Evolutionary conservation across 2,329 filamentous ascomycete genomes (phyloP).

Genomic region (Aspergillus ruber): DNA sequence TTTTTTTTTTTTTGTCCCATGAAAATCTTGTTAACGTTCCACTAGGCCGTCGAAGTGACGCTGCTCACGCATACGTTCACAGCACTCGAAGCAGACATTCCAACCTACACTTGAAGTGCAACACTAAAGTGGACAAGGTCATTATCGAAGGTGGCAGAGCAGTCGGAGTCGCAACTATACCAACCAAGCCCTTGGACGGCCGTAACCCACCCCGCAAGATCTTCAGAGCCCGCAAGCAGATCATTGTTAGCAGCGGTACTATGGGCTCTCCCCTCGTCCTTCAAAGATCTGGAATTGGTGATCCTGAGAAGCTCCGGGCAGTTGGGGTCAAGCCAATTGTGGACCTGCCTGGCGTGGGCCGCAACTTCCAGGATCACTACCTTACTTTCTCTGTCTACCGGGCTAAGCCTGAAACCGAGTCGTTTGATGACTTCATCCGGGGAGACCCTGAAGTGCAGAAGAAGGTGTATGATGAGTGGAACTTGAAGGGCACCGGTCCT

Average conservation of each 20-base stretch:
- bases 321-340: constrained; percentile 64
- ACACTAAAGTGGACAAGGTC: constrained; percentile 72
- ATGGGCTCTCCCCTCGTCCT: constrained; percentile 68
- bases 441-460: constrained; percentile 69
- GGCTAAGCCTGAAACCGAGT: constrained; percentile 68
- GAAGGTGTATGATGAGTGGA: constrained; percentile 69
- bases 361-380: constrained; percentile 73
- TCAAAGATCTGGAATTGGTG: constrained; percentile 67
- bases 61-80: constrained; percentile 72
- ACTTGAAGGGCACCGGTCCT: constrained; percentile 70
- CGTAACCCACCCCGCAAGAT: constrained; percentile 47
- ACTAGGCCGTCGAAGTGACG: constrained; percentile 67
- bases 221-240: constrained; percentile 65
- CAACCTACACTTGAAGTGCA: constrained; percentile 66
- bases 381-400: constrained; percentile 65
- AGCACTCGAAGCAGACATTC: constrained; percentile 63
- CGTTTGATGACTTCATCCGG: constrained; percentile 72
- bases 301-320: constrained; percentile 63
- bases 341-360: constrained; percentile 65
- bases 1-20: too few relatives aligned
- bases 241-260: constrained; percentile 67
- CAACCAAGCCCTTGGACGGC: constrained; percentile 61
- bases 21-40: constrained; percentile 20
- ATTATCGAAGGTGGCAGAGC: constrained; percentile 67
- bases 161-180: constrained; percentile 64